Base-by-base conservation (phyloP, 331 rosid genomes). In the Acacia concinna region DNA sequence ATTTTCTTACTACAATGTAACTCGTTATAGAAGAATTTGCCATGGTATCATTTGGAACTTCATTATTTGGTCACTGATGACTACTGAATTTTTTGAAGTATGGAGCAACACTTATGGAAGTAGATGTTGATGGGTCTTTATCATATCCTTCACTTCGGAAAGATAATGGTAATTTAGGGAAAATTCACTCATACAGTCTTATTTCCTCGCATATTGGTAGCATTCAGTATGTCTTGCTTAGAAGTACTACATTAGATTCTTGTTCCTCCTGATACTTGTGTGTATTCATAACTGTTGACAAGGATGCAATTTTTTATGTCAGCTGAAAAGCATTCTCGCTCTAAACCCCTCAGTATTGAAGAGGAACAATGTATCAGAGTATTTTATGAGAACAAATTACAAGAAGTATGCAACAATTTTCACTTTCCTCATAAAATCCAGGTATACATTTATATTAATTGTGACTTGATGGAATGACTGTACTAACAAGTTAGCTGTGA, bases 391-490 rank as follows among this genome's bases (percentile, higher is more conserved):
- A 83, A 83, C 79, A 86, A 86, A 82, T 79, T 86, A 51, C 89
- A 86, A 83, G 89, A 86, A 86, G 89, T 86, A 66, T 96, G 99
- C 71, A 93, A 90, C 78, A 96, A 93, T 84, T 96, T 96, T 64
- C 97, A 87, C 65, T 91, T 96, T 81, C 99, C 98, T 85, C 99
- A 91, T 86, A 96, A 93, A 88, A 90, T 96, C 79, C 98, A 96
- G 97, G 98, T 88, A 81, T 71, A 68, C 67, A 32, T 40, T 47
- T 52, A 68, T 28, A 57, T 68, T 71, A 57, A 73, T 28, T 47
- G 62, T 71, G 47, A 65, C 20, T 56, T 65, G 54, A 71, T n/a
- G 59, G 60, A 20, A 31, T 68, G 69, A 56, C 41, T 35, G 63
- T 37, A 4, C 62, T 62, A 14, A 44, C 43, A 35, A 78, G 35